phyloP scores from a whole-genome alignment of 768 basidiomycete genomes.

The Termitomyces sp. region DNA sequence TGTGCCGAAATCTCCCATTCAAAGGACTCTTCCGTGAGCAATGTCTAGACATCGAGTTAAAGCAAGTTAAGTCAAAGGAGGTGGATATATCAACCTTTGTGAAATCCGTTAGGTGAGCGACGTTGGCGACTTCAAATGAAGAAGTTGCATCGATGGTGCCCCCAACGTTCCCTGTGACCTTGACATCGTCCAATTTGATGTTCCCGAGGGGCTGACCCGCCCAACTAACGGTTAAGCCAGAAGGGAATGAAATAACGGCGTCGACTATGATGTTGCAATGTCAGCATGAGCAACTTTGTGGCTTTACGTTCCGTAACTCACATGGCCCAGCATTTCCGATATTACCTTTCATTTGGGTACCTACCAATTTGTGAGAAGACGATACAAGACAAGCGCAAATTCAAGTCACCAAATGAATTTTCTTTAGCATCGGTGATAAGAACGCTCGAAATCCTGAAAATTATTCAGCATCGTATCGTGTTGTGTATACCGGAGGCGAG shows the following conservation, averaged over 20 bases:
- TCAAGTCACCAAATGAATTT: slow-evolving; percentile 46
- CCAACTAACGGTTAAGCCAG: slow-evolving; percentile 60
- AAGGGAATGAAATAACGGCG: slow-evolving; percentile 58
- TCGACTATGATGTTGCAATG: slow-evolving; percentile 38
- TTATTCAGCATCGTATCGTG: neutral
- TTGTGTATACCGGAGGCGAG: neutral
- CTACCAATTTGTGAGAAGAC: slow-evolving; percentile 20
- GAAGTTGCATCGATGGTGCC: slow-evolving; percentile 49
- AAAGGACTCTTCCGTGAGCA: slow-evolving; percentile 61
- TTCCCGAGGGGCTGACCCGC: slow-evolving; percentile 48
- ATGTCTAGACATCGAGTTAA: slow-evolving; percentile 22
- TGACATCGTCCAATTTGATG: slow-evolving; percentile 54
- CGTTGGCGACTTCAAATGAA: slow-evolving; percentile 52
- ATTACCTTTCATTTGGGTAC: slow-evolving; percentile 47
- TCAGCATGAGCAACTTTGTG: neutral
- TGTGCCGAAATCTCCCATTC: slow-evolving; percentile 64
- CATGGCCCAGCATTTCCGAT: slow-evolving; percentile 72
- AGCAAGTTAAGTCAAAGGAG: neutral
- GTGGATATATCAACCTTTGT: slow-evolving; percentile 39
- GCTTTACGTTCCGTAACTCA: slow-evolving; percentile 24
- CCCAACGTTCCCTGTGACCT: slow-evolving; percentile 59
- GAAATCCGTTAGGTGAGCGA: slow-evolving; percentile 53
- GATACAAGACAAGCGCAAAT: neutral
- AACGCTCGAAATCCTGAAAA: slow-evolving; percentile 47
- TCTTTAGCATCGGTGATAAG: slow-evolving; percentile 54